These are phyloP conservation scores for Grosmannia huntii DNA, from an alignment of 2,329 filamentous ascomycete species.

Conservation along the genomic window DNA sequence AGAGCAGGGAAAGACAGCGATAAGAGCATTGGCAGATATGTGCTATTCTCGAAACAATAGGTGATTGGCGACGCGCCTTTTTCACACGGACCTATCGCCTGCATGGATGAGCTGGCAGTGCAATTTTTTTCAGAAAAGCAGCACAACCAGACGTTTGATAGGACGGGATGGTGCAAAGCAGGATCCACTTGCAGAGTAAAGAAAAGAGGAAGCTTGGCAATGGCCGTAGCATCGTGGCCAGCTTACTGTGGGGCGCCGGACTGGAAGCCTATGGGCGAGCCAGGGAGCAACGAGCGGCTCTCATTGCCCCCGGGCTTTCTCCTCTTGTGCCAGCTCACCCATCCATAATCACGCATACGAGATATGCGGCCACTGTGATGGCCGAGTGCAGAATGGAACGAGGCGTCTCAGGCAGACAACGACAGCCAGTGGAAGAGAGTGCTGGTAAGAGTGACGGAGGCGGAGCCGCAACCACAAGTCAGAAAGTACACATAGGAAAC, in stretches of 20 bases:
- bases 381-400: constrained; percentile 14
- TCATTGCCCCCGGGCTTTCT: background rate
- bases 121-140: background rate
- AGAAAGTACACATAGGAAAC: background rate
- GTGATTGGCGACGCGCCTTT: background rate
- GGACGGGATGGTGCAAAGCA: background rate
- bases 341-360: background rate
- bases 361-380: constrained; percentile 31
- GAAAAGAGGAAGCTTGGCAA: background rate
- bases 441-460: background rate
- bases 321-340: background rate
- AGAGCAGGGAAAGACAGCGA: background rate
- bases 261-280: background rate
- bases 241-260: background rate
- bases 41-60: background rate
- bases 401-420: background rate
- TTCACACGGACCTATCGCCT: constrained; percentile 9
- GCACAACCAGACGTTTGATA: background rate
- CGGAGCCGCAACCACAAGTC: background rate
- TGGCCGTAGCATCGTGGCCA: background rate
- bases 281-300: background rate
- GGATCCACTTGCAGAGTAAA: constrained; percentile 1
- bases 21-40: background rate
- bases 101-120: constrained; percentile 30
- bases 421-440: background rate